A percentile compares a stretch with the other conserved stretches of the same genome.
Conservation (phyloP, 176 grass and related monocot species). For the Triticum dicoccoides region DNA sequence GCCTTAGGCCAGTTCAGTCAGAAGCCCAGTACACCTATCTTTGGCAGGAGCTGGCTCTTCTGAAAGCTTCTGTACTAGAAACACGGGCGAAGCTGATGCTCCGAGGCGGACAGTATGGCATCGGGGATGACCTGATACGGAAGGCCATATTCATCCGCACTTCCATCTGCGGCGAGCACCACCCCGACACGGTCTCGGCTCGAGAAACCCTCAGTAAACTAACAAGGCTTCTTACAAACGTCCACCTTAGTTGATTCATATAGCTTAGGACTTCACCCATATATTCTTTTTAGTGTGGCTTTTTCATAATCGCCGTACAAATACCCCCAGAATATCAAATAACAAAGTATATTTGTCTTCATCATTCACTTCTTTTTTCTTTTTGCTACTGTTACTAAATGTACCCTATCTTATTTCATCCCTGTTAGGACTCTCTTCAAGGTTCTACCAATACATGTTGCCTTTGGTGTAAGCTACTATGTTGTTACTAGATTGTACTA, state of each 20-base stretch:
- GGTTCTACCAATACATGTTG: slow-evolving; percentile 10
- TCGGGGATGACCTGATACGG: slow-evolving; percentile 86
- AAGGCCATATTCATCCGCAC: slow-evolving; percentile 94
- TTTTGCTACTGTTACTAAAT: slow-evolving; percentile 7
- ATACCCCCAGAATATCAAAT: slow-evolving; percentile 45
- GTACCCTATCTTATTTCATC: background rate
- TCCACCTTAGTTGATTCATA: slow-evolving; percentile 86
- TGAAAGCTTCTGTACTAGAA: slow-evolving; percentile 88
- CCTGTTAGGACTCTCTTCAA: background rate
- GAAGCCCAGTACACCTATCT: slow-evolving; percentile 59
- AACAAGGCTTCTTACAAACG: slow-evolving; percentile 94
- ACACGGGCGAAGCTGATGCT: slow-evolving; percentile 93
- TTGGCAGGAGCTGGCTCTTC: slow-evolving; percentile 91
- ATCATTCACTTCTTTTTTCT: background rate
- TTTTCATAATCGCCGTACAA: slow-evolving; percentile 42
- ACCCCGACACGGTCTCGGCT: slow-evolving; percentile 88
- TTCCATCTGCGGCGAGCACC: slow-evolving; percentile 87
- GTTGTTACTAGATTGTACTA: slow-evolving; percentile 7
- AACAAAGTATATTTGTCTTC: slow-evolving; percentile 51
- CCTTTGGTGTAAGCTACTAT: background rate
- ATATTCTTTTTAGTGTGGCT: slow-evolving; percentile 57
- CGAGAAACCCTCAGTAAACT: slow-evolving; percentile 94
- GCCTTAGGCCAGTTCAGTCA: slow-evolving; percentile 50
- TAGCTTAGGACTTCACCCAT: slow-evolving; percentile 59
- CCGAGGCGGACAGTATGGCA: slow-evolving; percentile 82